Percentiles rank a stretch among this genome's conserved stretches.
Evolutionary conservation across 371 early-diverging fungal species (phyloP).

Genomic region (Dinochytrium kinnereticum): DNA sequence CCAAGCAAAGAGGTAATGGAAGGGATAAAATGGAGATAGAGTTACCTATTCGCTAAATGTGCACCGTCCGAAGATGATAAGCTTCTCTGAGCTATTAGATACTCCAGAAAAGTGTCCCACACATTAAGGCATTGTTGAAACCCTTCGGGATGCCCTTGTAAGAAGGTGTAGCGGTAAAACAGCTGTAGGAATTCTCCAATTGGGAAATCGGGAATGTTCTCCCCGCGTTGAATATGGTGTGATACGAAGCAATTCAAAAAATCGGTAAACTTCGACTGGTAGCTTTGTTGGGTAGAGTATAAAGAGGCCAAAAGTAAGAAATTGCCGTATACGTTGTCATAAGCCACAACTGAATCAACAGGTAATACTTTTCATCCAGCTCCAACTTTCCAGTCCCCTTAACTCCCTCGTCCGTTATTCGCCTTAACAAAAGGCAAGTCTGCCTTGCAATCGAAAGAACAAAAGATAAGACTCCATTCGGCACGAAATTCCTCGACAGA

Average conservation of each 20-base stretch:
- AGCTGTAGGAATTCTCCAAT: slow-evolving; percentile 3
- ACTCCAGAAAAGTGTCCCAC: slow-evolving; percentile 11
- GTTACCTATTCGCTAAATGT: not conserved
- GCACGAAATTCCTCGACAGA: slow-evolving; percentile 9
- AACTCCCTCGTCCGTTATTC: not conserved
- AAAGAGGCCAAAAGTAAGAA: not conserved
- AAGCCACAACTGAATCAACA: too few species aligned
- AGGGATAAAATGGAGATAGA: not conserved
- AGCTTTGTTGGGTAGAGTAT: not conserved
- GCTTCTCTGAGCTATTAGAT: not conserved
- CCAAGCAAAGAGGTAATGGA: not conserved
- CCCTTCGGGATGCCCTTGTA: not conserved
- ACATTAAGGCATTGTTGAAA: slow-evolving; percentile 3
- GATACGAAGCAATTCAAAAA: slow-evolving; percentile 12
- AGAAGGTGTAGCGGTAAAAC: slow-evolving; percentile 8
- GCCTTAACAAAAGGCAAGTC: not conserved
- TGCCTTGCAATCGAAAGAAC: slow-evolving; percentile 2
- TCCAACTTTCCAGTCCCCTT: slow-evolving; percentile 4
- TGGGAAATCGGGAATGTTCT: slow-evolving; percentile 14
- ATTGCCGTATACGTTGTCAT: too few species aligned
- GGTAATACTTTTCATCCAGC: slow-evolving; percentile 14
- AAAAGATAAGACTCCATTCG: not conserved
- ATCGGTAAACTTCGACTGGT: slow-evolving; percentile 14
- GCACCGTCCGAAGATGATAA: not conserved
- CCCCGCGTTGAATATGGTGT: slow-evolving; percentile 8